Evolutionary conservation across 2,329 filamentous ascomycete genomes (phyloP).

Genomic region (Raffaelea albimanens): DNA sequence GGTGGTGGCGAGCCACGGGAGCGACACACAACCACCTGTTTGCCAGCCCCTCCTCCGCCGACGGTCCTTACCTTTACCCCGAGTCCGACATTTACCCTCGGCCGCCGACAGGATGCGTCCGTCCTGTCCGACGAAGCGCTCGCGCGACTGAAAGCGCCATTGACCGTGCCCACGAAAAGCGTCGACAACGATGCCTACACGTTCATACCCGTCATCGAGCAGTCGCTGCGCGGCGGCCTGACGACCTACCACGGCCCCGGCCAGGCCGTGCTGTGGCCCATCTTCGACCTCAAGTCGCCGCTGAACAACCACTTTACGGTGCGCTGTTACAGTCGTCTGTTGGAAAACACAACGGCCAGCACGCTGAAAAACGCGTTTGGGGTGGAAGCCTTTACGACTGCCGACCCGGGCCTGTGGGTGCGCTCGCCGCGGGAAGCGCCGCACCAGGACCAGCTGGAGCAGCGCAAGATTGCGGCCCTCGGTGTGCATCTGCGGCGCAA

Average conservation of each 20-base stretch:
- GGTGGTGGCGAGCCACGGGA: no score
- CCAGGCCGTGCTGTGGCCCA: conserved; percentile 85
- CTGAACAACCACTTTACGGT: conserved; percentile 54
- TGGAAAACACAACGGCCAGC: conserved; percentile 68
- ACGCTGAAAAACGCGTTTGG: conserved; percentile 48
- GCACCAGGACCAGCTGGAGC: conserved; percentile 11
- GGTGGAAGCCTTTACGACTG: conserved; percentile 53
- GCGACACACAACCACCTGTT: neutral
- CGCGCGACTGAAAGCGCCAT: conserved; percentile 30
- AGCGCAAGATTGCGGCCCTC: conserved; percentile 76
- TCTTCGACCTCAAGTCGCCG: conserved; percentile 62
- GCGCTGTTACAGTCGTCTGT: conserved; percentile 63
- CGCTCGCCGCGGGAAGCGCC: conserved; percentile 13
- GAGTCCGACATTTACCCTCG: conserved; percentile 78
- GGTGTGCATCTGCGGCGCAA: conserved; percentile 85
- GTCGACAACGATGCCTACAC: conserved; percentile 21
- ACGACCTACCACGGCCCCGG: conserved; percentile 94
- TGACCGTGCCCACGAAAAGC: conserved; percentile 17
- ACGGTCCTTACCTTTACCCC: conserved; percentile 77
- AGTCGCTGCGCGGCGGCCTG: conserved; percentile 75
- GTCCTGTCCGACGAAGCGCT: conserved; percentile 37
- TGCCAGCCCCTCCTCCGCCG: conserved; percentile 44
- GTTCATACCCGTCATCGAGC: conserved; percentile 50
- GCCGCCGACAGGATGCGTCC: conserved; percentile 58
- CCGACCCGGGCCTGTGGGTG: conserved; percentile 82